phyloP scores from a whole-genome alignment of 2,329 filamentous ascomycete genomes.

The Colletotrichum chrysophilum region DNA sequence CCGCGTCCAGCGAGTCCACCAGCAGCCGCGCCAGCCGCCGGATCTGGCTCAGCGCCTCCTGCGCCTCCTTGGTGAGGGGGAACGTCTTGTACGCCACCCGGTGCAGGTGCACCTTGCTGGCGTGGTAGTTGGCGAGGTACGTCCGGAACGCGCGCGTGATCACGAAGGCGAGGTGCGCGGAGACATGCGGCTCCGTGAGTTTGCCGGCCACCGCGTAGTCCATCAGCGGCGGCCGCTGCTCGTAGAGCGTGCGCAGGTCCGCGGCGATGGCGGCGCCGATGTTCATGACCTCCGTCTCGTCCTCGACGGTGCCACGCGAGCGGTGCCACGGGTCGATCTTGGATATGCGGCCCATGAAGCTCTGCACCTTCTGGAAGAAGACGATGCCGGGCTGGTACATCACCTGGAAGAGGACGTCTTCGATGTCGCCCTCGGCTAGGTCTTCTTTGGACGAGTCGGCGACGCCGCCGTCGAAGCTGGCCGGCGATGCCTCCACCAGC shows the following conservation, averaged over 20 bases:
- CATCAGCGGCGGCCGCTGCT: slow-evolving; percentile 57
- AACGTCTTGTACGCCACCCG: slow-evolving; percentile 60
- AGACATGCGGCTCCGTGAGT: slow-evolving; percentile 52
- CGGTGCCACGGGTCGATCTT: slow-evolving; percentile 63
- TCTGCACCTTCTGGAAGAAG: slow-evolving; percentile 64
- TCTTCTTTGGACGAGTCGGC: slow-evolving; percentile 24
- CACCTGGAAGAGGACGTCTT: slow-evolving; percentile 59
- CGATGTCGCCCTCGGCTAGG: slow-evolving; percentile 39
- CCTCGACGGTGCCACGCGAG: slow-evolving; percentile 58
- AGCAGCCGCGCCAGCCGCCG: slow-evolving; percentile 51
- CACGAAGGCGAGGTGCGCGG: slow-evolving; percentile 51
- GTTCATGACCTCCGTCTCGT: slow-evolving; percentile 64
- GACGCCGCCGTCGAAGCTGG: slow-evolving; percentile 38
- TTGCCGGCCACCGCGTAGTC: slow-evolving; percentile 59
- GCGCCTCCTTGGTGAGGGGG: slow-evolving; percentile 55
- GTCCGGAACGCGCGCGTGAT: slow-evolving; percentile 60
- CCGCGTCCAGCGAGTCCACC: slow-evolving; percentile 40
- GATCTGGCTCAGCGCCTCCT: slow-evolving; percentile 53
- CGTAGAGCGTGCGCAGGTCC: slow-evolving; percentile 56
- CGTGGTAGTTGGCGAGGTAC: slow-evolving; percentile 62
- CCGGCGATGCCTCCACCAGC: slow-evolving; percentile 48
- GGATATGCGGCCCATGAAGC: slow-evolving; percentile 61
- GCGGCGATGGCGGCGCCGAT: slow-evolving; percentile 54
- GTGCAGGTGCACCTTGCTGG: slow-evolving; percentile 61
- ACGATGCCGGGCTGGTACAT: slow-evolving; percentile 60